Percentiles rank a stretch among this genome's conserved stretches.
These are phyloP conservation scores for Agrocybe praecox DNA, from an alignment of 768 basidiomycete genomes.

Conservation along the genomic window DNA sequence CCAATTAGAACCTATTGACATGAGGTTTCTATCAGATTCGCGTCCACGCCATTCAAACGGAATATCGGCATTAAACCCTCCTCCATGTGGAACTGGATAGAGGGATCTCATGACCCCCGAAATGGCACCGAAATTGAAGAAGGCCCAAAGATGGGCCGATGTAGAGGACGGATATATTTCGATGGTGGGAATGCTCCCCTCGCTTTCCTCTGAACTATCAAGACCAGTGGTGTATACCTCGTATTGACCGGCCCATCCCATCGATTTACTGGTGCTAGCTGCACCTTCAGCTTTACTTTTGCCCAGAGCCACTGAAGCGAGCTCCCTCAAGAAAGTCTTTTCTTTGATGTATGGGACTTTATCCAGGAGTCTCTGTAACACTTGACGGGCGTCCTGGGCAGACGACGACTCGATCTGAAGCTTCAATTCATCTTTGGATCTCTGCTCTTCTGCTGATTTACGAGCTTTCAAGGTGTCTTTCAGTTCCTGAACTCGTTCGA, in stretches of 20 bases:
- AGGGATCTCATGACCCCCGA: conserved; percentile 24
- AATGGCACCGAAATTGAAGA: conserved; percentile 25
- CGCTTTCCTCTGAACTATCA: conserved; percentile 13
- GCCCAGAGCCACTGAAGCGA: not conserved
- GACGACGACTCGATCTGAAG: not conserved
- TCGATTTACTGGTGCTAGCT: not conserved
- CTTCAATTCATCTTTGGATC: not conserved
- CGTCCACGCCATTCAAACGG: conserved; percentile 24
- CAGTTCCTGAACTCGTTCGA: not conserved
- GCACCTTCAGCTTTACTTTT: not conserved
- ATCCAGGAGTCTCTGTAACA: not conserved
- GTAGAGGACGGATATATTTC: conserved; percentile 25
- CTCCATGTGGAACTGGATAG: conserved; percentile 6
- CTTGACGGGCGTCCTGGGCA: not conserved
- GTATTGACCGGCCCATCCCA: conserved; percentile 8
- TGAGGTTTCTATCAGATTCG: conserved; percentile 17
- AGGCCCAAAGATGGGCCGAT: conserved; percentile 24
- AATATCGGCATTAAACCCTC: conserved; percentile 7
- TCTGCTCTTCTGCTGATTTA: not conserved
- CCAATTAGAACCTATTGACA: conserved; percentile 20
- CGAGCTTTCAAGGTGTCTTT: not conserved
- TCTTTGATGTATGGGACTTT: not conserved
- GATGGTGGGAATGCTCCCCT: conserved; percentile 11
- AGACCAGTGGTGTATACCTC: conserved; percentile 21
- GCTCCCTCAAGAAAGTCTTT: not conserved